These are phyloP conservation scores for Serendipita vermifera DNA, from an alignment of 768 basidiomycete genomes.

Conservation along the genomic window DNA sequence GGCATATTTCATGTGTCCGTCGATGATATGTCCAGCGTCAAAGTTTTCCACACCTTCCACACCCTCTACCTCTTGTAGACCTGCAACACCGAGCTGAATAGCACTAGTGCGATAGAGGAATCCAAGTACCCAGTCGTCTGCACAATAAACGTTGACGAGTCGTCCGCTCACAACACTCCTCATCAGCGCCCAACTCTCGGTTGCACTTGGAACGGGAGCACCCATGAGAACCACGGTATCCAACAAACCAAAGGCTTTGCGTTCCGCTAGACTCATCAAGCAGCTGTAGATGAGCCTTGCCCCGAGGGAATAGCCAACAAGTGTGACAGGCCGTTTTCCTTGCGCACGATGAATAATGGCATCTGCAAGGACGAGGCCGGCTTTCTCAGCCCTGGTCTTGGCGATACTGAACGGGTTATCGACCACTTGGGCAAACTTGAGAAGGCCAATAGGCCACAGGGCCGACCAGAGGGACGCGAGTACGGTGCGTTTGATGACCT, in stretches of 20 bases:
- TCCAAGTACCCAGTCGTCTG: constrained; percentile 41
- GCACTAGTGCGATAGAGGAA: constrained; percentile 37
- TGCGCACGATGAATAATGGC: constrained; percentile 38
- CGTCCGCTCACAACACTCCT: constrained; percentile 39
- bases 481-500: constrained; percentile 39
- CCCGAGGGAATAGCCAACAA: constrained; percentile 46
- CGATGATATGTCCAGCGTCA: constrained; percentile 23
- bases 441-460: constrained; percentile 37
- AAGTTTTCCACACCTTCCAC: constrained; percentile 40
- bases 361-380: constrained; percentile 41
- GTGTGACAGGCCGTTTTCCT: constrained; percentile 40
- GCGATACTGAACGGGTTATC: constrained; percentile 53
- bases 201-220: constrained; percentile 32
- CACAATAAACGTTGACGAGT: constrained; percentile 41
- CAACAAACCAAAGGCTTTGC: constrained; percentile 34
- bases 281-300: constrained; percentile 40
- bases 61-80: constrained; percentile 36
- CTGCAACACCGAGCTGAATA: constrained; percentile 39
- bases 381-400: constrained; percentile 37
- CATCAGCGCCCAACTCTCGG: constrained; percentile 32
- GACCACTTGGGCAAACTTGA: constrained; percentile 45
- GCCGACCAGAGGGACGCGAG: constrained; percentile 38
- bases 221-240: constrained; percentile 47
- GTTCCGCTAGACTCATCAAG: constrained; percentile 33
- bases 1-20: constrained; percentile 34